Base-by-base conservation (phyloP, 495 filamentous ascomycete genomes). In the Corynascus novoguineensis region DNA sequence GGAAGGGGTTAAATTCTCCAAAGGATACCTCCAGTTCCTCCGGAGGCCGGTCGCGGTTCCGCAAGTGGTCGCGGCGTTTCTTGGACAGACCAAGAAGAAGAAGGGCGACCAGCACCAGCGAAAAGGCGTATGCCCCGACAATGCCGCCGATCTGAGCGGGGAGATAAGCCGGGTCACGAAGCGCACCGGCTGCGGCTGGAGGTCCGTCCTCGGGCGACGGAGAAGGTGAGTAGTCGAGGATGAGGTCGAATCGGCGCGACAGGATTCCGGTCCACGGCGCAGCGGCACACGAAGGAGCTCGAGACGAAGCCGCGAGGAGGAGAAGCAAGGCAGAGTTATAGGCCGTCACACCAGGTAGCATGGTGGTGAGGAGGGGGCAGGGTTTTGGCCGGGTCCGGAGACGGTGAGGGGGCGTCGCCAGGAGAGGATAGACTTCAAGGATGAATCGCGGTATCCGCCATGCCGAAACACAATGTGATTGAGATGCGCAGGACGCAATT, bases 141-240 rank as follows among this genome's bases (percentile, higher is more conserved):
- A 95, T 88, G 60, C 83, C 87, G 42, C 85, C 86, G 65, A 93
- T 83, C 69, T 93, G 83, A 25, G 81, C 80, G 15, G 86, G 87
- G 9, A 93, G 81, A 31, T 82, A 81, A 17, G 77, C 65, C 45
- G 74, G 74, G 63, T 91, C 78, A 54, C 82, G 74, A 40, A 79
- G 56, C 22, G 83, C 83, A 55, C 70, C 67, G 31, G 62, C 65
- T n/a, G 82, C 81, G 8, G 79, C 57, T 14, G 83, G 77, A 45
- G 82, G 77, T 1, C 79, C 82, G 65, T 84, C 69, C 60, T 81
- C 78, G 55, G 82, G 79, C 21, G 82, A 64, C 28, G 81, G 82
- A 17, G 84, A 74, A 11, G 81, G 81, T 52, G 72, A 73, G 62
- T 77, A 78, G 63, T 80, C 75, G 68, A 83, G 81, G 64, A 69